phyloP scores from a whole-genome alignment of 108 stramenopile genomes.

The Cylindrotheca closterium region DNA sequence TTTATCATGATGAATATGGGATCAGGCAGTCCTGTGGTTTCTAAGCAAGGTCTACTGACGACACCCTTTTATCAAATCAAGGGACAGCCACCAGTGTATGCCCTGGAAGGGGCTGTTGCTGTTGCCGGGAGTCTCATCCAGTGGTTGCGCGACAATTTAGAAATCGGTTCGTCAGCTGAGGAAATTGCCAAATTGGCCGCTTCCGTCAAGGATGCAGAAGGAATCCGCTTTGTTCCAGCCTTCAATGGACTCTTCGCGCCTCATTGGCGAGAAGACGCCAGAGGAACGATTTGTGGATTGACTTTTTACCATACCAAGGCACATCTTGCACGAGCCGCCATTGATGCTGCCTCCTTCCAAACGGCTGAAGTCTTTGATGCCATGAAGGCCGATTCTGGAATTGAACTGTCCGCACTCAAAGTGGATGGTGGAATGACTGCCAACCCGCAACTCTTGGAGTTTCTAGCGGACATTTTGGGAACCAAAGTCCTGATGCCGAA shows the following conservation, averaged over 20 bases:
- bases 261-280: constrained; percentile 58
- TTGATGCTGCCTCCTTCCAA: constrained; percentile 71
- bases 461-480: constrained; percentile 58
- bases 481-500: constrained; percentile 25
- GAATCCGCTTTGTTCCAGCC: constrained; percentile 69
- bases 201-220: constrained; percentile 42
- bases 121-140: not conserved
- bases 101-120: not conserved
- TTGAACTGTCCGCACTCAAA: constrained; percentile 24
- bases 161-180: not conserved
- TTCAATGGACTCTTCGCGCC: constrained; percentile 66
- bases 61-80: not conserved
- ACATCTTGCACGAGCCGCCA: constrained; percentile 60
- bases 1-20: constrained; percentile 75
- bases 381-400: constrained; percentile 60
- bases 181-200: constrained; percentile 18
- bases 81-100: not conserved
- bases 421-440: constrained; percentile 74
- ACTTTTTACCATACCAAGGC: constrained; percentile 43
- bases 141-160: not conserved
- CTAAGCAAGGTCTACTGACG: not conserved
- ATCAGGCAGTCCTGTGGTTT: no score
- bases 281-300: constrained; percentile 52
- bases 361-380: constrained; percentile 80
- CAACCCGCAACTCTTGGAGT: constrained; percentile 61